Evolutionary conservation across 169 alveolate species (phyloP), one percentile per base, ranked within the genome.

Genomic region (Cryptosporidium canis): DNA sequence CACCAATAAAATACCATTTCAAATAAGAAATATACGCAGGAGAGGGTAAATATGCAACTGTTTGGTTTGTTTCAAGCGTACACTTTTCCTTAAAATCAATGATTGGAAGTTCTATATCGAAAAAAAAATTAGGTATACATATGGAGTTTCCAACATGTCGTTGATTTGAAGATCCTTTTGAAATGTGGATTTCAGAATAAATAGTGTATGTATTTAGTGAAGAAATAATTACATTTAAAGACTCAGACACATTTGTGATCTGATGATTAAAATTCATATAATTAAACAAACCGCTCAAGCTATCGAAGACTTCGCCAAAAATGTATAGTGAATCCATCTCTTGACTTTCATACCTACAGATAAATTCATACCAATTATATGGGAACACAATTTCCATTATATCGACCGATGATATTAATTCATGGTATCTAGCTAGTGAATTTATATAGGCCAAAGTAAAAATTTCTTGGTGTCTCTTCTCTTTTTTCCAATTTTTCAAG

Each of bases 31-130:
- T 55, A 61, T 77, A 77, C 6, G 7, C 67, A 35, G 41, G 9
- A 35, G 87, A 77, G 21, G 87, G 87, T 29, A 77, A 44, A 77
- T 39, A 77, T 35, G 84, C 53, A 31, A 70, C 84, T 18, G 5
- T 24, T 51, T 35, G 43, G 21, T 70, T 24, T 24, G 11, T 27
- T 70, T 51, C 48, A 24, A 8, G 21, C 33, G 7, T 12, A 41
- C 9, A 43, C 16, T 67, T 47, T 12, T 37, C 18, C 27, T 43
- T 21, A 43, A 24, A 16, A 24, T 24, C 45, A 16, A 21, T 51
- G n/a, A 16, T 31, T n/a, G 84, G 84, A n/a, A 77, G 45, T 0
- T 58, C 51, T 14, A 77, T 39, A 12, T 65, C 65, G 53, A 48
- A 70, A 70, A 48, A 70, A 18, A 18, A 1, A 4, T n/a, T 51